phyloP scores from a whole-genome alignment of 2,329 filamentous ascomycete genomes.

The Sclerotinia subarctica region DNA sequence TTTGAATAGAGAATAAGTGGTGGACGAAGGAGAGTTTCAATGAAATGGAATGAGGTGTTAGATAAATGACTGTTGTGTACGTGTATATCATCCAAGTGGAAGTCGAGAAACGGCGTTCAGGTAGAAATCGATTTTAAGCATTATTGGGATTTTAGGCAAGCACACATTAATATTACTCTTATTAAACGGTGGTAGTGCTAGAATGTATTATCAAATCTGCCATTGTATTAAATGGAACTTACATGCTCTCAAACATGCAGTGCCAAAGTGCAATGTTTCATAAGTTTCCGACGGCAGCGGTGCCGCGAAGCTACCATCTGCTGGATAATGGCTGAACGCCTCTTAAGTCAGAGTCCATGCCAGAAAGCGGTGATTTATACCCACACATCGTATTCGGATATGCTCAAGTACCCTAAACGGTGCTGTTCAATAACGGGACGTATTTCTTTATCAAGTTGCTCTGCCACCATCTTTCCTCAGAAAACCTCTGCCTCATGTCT shows the following conservation, averaged over 20 bases:
- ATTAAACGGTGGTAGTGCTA: constrained; percentile 25
- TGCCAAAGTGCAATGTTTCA: not conserved
- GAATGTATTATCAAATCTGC: constrained; percentile 33
- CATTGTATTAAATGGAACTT: constrained; percentile 18
- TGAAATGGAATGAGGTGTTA: constrained; percentile 10
- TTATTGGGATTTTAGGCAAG: constrained; percentile 21
- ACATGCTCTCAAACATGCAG: not conserved
- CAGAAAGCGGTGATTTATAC: too few species aligned
- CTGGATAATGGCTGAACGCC: too few species aligned
- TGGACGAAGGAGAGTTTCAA: not conserved
- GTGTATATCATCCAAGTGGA: constrained; percentile 29
- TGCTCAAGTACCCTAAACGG: not conserved
- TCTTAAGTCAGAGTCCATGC: too few species aligned
- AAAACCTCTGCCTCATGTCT: not conserved
- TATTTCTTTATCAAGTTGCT: not conserved
- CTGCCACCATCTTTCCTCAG: not conserved
- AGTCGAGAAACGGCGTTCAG: constrained; percentile 27
- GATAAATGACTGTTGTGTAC: constrained; percentile 22
- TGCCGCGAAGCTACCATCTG: too few species aligned
- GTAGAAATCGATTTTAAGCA: constrained; percentile 27
- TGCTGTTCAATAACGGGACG: not conserved
- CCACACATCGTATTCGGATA: not conserved
- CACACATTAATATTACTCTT: constrained; percentile 22
- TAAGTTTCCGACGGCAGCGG: not conserved
- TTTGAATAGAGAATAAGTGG: constrained; percentile 46